phyloP scores from a whole-genome alignment of 768 basidiomycete species.

The Russula olivacea region DNA sequence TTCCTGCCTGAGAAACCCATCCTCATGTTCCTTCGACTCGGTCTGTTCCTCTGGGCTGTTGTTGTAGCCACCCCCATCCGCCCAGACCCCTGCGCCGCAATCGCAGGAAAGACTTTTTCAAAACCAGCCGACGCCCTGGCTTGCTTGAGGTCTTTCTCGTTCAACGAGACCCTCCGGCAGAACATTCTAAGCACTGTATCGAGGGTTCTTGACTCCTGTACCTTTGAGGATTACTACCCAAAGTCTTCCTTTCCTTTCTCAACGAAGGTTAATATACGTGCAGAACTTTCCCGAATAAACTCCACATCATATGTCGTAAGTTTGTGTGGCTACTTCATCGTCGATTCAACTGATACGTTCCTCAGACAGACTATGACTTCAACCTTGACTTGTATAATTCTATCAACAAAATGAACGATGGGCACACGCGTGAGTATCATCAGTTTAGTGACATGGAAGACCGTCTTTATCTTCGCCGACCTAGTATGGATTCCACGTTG shows the following conservation, averaged over 20 bases:
- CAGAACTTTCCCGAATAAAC: conserved; percentile 44
- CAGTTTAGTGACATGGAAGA: not conserved
- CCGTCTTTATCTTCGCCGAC: not conserved
- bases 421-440: conserved; percentile 49
- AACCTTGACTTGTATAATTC: conserved; percentile 52
- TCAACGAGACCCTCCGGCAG: conserved; percentile 37
- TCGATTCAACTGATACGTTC: not conserved
- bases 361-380: conserved; percentile 62
- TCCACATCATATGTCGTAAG: conserved; percentile 42
- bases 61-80: not conserved
- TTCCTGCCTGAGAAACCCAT: not conserved
- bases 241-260: conserved; percentile 35
- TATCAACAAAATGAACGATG: conserved; percentile 54
- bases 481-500: conserved; percentile 54
- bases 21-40: conserved; percentile 1
- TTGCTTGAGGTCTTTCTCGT: conserved; percentile 34
- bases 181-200: conserved; percentile 32
- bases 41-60: not conserved
- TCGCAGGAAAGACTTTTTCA: not conserved
- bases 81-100: conserved; percentile 15
- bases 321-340: not conserved
- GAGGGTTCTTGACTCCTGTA: conserved; percentile 38
- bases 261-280: conserved; percentile 47
- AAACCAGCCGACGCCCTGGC: not conserved
- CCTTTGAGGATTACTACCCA: conserved; percentile 38